Percentiles rank a stretch among this genome's conserved stretches.
Conservation (phyloP, 352 stramenopile genomes). For the Stephanocyclus meneghinianus region DNA sequence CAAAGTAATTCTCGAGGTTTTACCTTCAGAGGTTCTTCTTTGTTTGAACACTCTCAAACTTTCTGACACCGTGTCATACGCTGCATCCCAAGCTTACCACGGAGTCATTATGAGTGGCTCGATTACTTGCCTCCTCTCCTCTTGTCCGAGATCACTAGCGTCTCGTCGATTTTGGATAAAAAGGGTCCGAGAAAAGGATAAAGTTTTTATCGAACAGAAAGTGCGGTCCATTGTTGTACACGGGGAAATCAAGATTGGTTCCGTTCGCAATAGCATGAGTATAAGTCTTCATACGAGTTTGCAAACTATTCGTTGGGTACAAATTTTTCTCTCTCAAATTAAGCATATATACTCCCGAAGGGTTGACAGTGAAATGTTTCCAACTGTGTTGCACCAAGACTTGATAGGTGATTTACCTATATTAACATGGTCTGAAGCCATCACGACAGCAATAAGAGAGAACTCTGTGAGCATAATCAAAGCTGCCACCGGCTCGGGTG, state of each 20-base stretch:
- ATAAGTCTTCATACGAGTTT: neutral
- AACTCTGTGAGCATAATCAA: conserved; percentile 1
- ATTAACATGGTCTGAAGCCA: neutral
- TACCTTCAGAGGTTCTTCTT: neutral
- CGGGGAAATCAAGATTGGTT: neutral
- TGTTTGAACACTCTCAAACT: neutral
- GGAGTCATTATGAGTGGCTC: conserved; percentile 3
- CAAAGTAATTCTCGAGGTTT: neutral
- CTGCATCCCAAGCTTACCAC: neutral
- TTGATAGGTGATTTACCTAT: conserved; percentile 2
- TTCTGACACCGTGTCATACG: neutral
- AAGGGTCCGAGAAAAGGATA: neutral
- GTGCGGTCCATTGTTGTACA: conserved; percentile 1
- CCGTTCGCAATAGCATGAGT: neutral
- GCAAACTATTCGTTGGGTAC: neutral
- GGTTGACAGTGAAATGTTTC: conserved; percentile 5
- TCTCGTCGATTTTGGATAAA: conserved; percentile 1
- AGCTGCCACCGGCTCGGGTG: conserved; percentile 5
- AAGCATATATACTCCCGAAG: neutral
- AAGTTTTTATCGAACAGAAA: conserved; percentile 2
- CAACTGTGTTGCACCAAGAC: neutral
- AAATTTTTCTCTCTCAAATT: neutral
- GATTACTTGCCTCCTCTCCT: neutral
- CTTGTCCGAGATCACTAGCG: neutral
- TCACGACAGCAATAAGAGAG: neutral